Base-by-base conservation (phyloP, 2,329 filamentous ascomycete genomes). In the Ophiostoma himal-ulmi region DNA sequence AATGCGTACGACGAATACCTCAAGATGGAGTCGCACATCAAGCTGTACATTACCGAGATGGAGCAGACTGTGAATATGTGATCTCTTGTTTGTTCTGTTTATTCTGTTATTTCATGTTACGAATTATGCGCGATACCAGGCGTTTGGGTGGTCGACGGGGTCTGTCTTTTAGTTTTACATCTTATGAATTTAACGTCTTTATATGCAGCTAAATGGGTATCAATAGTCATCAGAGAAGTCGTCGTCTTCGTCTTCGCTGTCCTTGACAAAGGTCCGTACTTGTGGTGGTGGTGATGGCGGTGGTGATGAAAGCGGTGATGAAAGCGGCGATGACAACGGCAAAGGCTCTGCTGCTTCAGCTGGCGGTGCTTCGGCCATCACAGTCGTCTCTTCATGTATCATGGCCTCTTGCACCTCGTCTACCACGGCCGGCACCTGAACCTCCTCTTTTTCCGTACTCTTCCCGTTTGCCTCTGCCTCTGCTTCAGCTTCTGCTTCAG, bases 11-110 rank as follows among this genome's bases (percentile, higher is more conserved):
- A 96, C 74, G 93, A 98, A 82, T 99, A 97, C 80, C 86, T 96
- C 78, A 97, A 97, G 87, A 91, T 99, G 88, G 94, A 98, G 80
- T 90, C 93, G 52, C 95, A 99, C 78, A 96, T 99, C 79, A 94
- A 94, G 81, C 84, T 98, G 73, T 99, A 99, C 83, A 96, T 99
- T 77, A 96, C 92, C 5, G 95, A 99, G 84, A 97, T 99, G 94
- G 95, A 98, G 81, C 94, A 97, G 81, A 90, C 89, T 70, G 87
- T 95, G 75, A 83, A 75, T 20, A 30, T 41, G 52, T 36, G 26
- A 41, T 8, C 20, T 20, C 14, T 17, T 69, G 70, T 60, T 72
- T 73, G 70, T 67, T 64, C 20, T 26, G 20, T 20, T 69, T 70
- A 66, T 37, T 65, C 36, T 52, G 66, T 67, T 68, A 69, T 20